phyloP scores from a whole-genome alignment of 768 basidiomycete species.

The Trametes punicea region DNA sequence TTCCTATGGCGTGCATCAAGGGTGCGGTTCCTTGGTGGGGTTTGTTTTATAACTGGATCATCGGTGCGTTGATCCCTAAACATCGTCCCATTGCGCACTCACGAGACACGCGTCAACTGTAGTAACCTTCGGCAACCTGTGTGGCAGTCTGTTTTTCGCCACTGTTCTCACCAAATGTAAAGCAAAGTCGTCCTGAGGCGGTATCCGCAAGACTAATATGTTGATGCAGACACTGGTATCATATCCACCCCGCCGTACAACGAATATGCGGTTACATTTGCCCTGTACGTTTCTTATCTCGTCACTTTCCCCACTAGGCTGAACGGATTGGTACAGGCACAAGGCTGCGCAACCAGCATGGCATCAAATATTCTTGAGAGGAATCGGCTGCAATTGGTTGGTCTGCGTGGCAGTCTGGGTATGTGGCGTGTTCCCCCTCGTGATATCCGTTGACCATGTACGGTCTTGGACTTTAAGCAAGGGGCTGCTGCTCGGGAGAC shows the following conservation, averaged over 20 bases:
- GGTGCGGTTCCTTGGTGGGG: slow-evolving; percentile 68
- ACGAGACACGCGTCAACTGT: neutral
- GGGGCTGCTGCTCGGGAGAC: slow-evolving; percentile 64
- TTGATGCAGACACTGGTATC: slow-evolving; percentile 58
- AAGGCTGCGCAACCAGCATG: slow-evolving; percentile 65
- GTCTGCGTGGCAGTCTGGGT: slow-evolving; percentile 75
- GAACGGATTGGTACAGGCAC: slow-evolving; percentile 35
- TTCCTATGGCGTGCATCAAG: slow-evolving; percentile 66
- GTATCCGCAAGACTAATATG: too few relatives aligned
- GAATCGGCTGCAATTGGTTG: slow-evolving; percentile 77
- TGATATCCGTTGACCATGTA: neutral
- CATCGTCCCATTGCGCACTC: neutral
- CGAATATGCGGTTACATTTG: slow-evolving; percentile 49
- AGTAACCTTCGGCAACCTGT: slow-evolving; percentile 70
- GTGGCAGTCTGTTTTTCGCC: slow-evolving; percentile 67
- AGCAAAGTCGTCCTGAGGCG: too few relatives aligned
- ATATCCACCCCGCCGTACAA: slow-evolving; percentile 57
- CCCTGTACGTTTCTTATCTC: slow-evolving; percentile 42
- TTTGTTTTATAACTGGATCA: slow-evolving; percentile 62
- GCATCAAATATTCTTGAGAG: slow-evolving; percentile 71
- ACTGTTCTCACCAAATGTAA: slow-evolving; percentile 63
- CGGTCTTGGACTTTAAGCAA: slow-evolving; percentile 45
- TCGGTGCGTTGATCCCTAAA: slow-evolving; percentile 40
- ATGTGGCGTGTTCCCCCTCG: slow-evolving; percentile 24
- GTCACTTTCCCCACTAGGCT: neutral